Evolutionary conservation across 1,284 basidiomycete species (phyloP).

Genomic region (Tilletia walkeri): DNA sequence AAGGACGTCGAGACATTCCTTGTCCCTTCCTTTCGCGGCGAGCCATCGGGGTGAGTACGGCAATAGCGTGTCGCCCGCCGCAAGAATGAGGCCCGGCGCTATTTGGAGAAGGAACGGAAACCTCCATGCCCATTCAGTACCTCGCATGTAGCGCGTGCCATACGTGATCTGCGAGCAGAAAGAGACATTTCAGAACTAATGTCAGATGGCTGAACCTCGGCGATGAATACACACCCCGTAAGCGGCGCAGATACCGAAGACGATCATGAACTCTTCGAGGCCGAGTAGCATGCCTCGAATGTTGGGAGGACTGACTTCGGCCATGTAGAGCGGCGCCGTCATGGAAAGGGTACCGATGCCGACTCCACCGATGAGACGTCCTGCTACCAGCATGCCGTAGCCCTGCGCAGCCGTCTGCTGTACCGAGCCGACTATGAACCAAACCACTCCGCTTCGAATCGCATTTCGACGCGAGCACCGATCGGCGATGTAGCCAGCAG

Average conservation of each 20-base stretch:
- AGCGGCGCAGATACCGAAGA: constrained; percentile 61
- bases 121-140: constrained; percentile 40
- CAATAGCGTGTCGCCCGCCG: constrained; percentile 22
- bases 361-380: constrained; percentile 37
- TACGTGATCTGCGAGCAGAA: constrained; percentile 55
- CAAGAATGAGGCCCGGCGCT: constrained; percentile 23
- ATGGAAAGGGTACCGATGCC: constrained; percentile 33
- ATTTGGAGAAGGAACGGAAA: constrained; percentile 41
- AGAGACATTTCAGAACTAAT: not conserved
- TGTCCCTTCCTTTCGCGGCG: constrained; percentile 26
- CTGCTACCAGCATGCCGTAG: constrained; percentile 57
- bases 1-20: constrained; percentile 29
- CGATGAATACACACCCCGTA: constrained; percentile 25
- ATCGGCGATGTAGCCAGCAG: constrained; percentile 61
- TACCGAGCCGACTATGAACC: constrained; percentile 56
- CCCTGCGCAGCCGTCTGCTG: constrained; percentile 43
- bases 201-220: not conserved
- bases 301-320: constrained; percentile 18
- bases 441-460: constrained; percentile 61
- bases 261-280: constrained; percentile 71
- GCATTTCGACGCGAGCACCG: constrained; percentile 18
- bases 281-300: constrained; percentile 20
- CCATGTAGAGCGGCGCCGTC: constrained; percentile 26
- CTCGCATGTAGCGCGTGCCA: constrained; percentile 29
- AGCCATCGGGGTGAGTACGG: constrained; percentile 37